A percentile compares a stretch with the other conserved stretches of the same genome.
These are phyloP conservation scores for Taxawa tesnikishii DNA, from an alignment of 2,329 filamentous ascomycete species.

Conservation along the genomic window DNA sequence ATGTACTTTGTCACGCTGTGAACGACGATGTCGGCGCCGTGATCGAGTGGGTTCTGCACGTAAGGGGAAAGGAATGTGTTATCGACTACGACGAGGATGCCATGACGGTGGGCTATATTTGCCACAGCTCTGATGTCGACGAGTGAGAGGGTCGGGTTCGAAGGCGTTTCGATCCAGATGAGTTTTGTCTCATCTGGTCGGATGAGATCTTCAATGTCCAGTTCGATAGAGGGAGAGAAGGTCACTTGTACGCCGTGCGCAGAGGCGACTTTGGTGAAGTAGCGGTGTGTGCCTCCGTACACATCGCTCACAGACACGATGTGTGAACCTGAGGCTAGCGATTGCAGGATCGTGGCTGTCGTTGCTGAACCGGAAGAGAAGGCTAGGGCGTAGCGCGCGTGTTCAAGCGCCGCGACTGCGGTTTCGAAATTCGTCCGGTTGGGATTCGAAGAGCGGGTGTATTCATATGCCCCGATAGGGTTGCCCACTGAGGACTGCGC, in stretches of 20 bases:
- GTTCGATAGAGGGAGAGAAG: constrained; percentile 84
- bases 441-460: constrained; percentile 85
- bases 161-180: constrained; percentile 94
- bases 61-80: constrained; percentile 98
- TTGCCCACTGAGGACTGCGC: constrained; percentile 81
- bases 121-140: constrained; percentile 87
- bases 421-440: constrained; percentile 92
- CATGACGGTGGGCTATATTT: constrained; percentile 70
- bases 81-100: constrained; percentile 93
- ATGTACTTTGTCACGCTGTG: constrained; percentile 99
- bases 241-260: constrained; percentile 91
- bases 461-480: constrained; percentile 83
- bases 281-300: constrained; percentile 94
- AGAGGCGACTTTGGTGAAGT: constrained; percentile 95
- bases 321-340: constrained; percentile 79
- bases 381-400: constrained; percentile 82
- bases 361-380: constrained; percentile 92
- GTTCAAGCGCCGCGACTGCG: constrained; percentile 82
- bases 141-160: constrained; percentile 84
- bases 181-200: constrained; percentile 71
- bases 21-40: constrained; percentile 89
- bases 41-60: constrained; percentile 88
- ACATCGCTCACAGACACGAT: constrained; percentile 95
- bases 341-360: constrained; percentile 87
- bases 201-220: constrained; percentile 76